Conservation (phyloP, 2,329 filamentous ascomycete genomes). For the Diaporthe ilicicola region DNA sequence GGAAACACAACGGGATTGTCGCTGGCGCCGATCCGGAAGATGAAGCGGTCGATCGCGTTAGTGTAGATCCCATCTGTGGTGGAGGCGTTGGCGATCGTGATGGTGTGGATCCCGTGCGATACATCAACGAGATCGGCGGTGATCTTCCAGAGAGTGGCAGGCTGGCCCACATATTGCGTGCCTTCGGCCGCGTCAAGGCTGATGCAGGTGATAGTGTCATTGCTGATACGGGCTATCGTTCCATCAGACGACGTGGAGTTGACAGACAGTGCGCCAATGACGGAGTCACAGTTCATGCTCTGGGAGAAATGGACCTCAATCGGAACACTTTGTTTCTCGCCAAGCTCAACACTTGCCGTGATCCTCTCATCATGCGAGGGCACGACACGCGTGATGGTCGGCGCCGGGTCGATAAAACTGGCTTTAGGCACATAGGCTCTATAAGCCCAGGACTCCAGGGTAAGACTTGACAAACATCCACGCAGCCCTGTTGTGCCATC, state of each 20-base stretch:
- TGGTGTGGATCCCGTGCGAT: conserved; percentile 66
- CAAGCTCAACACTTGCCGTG: conserved; percentile 45
- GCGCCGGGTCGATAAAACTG: conserved; percentile 58
- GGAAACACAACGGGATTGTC: conserved; percentile 70
- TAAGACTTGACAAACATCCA: conserved; percentile 63
- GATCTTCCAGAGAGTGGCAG: conserved; percentile 63
- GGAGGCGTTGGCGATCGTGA: conserved; percentile 64
- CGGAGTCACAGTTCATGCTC: conserved; percentile 66
- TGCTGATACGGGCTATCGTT: conserved; percentile 52
- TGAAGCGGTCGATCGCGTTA: conserved; percentile 65
- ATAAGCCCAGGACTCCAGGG: conserved; percentile 64
- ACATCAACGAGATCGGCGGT: conserved; percentile 62
- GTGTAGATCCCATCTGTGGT: conserved; percentile 54
- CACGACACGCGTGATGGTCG: conserved; percentile 66
- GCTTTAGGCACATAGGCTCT: conserved; percentile 65
- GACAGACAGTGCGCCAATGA: conserved; percentile 59
- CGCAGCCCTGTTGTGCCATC: conserved; percentile 55
- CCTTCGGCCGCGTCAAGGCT: conserved; percentile 45
- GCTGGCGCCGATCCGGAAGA: conserved; percentile 65
- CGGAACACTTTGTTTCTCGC: conserved; percentile 37
- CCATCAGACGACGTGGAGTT: conserved; percentile 60
- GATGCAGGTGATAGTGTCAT: conserved; percentile 53
- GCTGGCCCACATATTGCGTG: conserved; percentile 55
- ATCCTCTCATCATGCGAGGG: conserved; percentile 65
- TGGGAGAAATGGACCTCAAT: conserved; percentile 62